A percentile compares a stretch with the other conserved stretches of the same genome.
Conservation (phyloP, 2,329 filamentous ascomycete genomes). For the Apiospora sp. region DNA sequence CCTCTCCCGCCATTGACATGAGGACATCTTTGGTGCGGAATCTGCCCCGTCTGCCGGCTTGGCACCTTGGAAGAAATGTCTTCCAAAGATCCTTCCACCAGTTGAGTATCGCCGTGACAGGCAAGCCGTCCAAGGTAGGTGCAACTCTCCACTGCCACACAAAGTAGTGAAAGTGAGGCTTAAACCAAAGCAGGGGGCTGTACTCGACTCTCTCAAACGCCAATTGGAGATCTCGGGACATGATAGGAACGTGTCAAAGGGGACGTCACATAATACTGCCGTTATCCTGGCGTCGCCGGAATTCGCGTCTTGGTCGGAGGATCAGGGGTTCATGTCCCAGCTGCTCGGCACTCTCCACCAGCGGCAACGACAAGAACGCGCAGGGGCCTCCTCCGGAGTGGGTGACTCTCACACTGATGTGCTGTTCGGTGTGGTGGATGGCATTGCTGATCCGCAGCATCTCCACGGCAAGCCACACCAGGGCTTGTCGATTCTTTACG, state of each 20-base stretch:
- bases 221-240: background rate
- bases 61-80: background rate
- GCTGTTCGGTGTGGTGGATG: constrained; percentile 64
- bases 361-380: no score
- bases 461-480: constrained; percentile 42
- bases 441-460: constrained; percentile 50
- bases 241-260: background rate
- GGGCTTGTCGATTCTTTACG: constrained; percentile 63
- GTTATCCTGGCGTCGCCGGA: constrained; percentile 59
- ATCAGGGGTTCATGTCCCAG: constrained; percentile 49
- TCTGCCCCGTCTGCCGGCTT: background rate
- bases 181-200: background rate
- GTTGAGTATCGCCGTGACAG: constrained; percentile 21
- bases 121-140: constrained; percentile 26
- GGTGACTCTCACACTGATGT: constrained; percentile 47
- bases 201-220: background rate
- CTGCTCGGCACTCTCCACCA: constrained; percentile 40
- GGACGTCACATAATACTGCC: constrained; percentile 34
- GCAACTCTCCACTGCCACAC: background rate
- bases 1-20: constrained; percentile 13
- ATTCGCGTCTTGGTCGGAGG: constrained; percentile 57
- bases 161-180: background rate
- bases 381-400: background rate
- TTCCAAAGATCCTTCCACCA: constrained; percentile 2
- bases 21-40: constrained; percentile 18